A percentile compares a stretch with the other conserved stretches of the same genome.
phyloP scores from a whole-genome alignment of 768 basidiomycete species.

The Serendipita vermifera region DNA sequence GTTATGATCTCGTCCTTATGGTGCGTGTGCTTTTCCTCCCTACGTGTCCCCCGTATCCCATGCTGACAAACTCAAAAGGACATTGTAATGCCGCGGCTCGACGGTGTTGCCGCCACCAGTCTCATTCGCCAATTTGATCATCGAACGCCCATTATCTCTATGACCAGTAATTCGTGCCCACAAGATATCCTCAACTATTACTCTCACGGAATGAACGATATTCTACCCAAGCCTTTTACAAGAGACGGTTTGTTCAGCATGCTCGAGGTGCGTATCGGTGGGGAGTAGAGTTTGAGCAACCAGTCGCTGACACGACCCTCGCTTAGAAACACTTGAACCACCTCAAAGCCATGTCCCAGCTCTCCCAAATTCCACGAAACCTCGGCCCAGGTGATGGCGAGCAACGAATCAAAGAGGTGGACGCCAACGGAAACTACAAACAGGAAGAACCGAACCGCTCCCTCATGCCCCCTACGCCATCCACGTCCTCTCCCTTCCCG shows the following conservation, averaged over 20 bases:
- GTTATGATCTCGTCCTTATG: slow-evolving; percentile 95
- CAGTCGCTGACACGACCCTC: background rate
- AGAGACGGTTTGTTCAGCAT: slow-evolving; percentile 81
- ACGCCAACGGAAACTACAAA: slow-evolving; percentile 21
- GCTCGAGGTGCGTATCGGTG: slow-evolving; percentile 53
- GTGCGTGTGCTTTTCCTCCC: slow-evolving; percentile 30
- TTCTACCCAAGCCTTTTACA: slow-evolving; percentile 95
- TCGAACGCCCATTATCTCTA: slow-evolving; percentile 93
- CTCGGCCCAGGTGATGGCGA: slow-evolving; percentile 43
- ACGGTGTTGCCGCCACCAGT: slow-evolving; percentile 82
- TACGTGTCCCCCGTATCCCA: slow-evolving; percentile 7
- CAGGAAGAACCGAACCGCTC: slow-evolving; percentile 15
- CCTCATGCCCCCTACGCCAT: slow-evolving; percentile 1
- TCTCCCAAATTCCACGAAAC: slow-evolving; percentile 50
- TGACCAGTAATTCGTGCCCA: slow-evolving; percentile 92
- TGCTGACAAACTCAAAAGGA: slow-evolving; percentile 39
- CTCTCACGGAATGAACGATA: slow-evolving; percentile 90
- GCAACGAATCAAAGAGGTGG: slow-evolving; percentile 21
- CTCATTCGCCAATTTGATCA: slow-evolving; percentile 90
- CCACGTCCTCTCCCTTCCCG: slow-evolving; percentile 11
- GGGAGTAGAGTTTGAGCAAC: slow-evolving; percentile 6
- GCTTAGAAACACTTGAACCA: slow-evolving; percentile 77
- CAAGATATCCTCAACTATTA: slow-evolving; percentile 88
- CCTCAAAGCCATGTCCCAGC: slow-evolving; percentile 72
- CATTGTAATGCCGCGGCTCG: slow-evolving; percentile 78